A percentile compares a stretch with the other conserved stretches of the same genome.
These are phyloP conservation scores for Leishmania braziliensis DNA, from an alignment of 208 protist species.

Conservation along the genomic window DNA sequence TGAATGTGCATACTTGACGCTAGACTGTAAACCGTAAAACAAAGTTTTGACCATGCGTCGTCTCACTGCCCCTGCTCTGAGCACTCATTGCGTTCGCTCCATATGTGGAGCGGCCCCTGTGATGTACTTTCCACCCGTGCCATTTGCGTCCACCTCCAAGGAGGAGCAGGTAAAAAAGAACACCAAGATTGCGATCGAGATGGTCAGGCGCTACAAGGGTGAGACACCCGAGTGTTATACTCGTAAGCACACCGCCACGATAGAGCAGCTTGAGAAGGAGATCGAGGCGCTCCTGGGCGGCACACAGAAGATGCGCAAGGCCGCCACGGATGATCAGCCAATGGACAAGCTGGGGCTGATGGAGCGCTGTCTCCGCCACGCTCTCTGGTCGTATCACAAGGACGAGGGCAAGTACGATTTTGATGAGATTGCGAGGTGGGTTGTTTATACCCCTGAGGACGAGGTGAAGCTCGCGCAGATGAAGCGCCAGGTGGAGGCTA, in stretches of 20 bases:
- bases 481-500: slow-evolving; percentile 77
- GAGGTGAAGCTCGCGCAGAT: slow-evolving; percentile 77
- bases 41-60: slow-evolving; percentile 56
- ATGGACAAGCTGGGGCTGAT: slow-evolving; percentile 92
- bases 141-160: slow-evolving; percentile 44
- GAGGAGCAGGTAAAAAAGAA: slow-evolving; percentile 89
- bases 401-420: slow-evolving; percentile 89
- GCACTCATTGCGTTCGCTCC: slow-evolving; percentile 53
- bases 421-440: slow-evolving; percentile 88
- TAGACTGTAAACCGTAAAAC: background rate
- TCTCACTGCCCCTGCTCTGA: slow-evolving; percentile 43
- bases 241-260: slow-evolving; percentile 75
- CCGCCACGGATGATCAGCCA: slow-evolving; percentile 78
- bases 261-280: slow-evolving; percentile 90
- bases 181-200: slow-evolving; percentile 90
- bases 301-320: slow-evolving; percentile 75
- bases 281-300: slow-evolving; percentile 88
- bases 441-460: slow-evolving; percentile 92
- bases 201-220: slow-evolving; percentile 89
- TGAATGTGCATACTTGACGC: background rate
- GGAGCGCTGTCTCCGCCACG: slow-evolving; percentile 92
- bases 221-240: slow-evolving; percentile 73
- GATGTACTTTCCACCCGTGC: slow-evolving; percentile 78
- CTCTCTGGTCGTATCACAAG: slow-evolving; percentile 91
- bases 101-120: slow-evolving; percentile 85